Percentiles rank a stretch among this genome's conserved stretches.
phyloP scores from a whole-genome alignment of 805 yeast species.

The Barnettozyma vustinii region DNA sequence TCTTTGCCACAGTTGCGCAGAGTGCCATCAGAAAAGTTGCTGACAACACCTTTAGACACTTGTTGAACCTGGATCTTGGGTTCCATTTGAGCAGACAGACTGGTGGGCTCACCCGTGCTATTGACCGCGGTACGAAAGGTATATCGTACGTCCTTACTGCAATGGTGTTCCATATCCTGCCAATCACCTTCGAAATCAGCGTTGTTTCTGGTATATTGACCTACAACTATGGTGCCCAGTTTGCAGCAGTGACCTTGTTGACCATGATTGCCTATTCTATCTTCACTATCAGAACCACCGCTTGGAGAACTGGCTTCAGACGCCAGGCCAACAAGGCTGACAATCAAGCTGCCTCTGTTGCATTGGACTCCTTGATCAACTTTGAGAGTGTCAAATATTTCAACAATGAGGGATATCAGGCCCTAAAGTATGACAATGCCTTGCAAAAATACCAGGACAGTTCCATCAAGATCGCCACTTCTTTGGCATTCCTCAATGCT shows the following conservation, averaged over 20 bases:
- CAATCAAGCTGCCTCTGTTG: conserved; percentile 91
- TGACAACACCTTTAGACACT: conserved; percentile 75
- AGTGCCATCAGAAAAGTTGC: conserved; percentile 90
- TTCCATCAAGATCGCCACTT: conserved; percentile 77
- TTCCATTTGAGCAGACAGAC: conserved; percentile 92
- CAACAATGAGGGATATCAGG: conserved; percentile 82
- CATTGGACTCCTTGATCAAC: conserved; percentile 88
- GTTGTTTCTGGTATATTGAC: conserved; percentile 92
- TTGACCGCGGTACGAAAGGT: conserved; percentile 97
- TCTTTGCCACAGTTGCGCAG: conserved; percentile 94
- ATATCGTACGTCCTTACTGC: conserved; percentile 89
- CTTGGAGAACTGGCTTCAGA: conserved; percentile 94
- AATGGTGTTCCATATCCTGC: conserved; percentile 96
- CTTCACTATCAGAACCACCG: conserved; percentile 87
- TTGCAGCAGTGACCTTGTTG: conserved; percentile 80
- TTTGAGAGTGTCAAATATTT: conserved; percentile 93
- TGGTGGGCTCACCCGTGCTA: conserved; percentile 93
- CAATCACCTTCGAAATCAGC: conserved; percentile 85
- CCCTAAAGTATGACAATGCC: conserved; percentile 72
- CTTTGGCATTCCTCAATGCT: conserved; percentile 69
- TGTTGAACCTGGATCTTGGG: conserved; percentile 77
- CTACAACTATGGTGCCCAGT: conserved; percentile 82
- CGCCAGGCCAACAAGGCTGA: conserved; percentile 89
- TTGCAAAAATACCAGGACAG: conserved; percentile 63
- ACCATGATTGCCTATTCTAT: conserved; percentile 88